Base-by-base conservation (phyloP, 352 stramenopile genomes). In the Pilasporangium apinafurcum region DNA sequence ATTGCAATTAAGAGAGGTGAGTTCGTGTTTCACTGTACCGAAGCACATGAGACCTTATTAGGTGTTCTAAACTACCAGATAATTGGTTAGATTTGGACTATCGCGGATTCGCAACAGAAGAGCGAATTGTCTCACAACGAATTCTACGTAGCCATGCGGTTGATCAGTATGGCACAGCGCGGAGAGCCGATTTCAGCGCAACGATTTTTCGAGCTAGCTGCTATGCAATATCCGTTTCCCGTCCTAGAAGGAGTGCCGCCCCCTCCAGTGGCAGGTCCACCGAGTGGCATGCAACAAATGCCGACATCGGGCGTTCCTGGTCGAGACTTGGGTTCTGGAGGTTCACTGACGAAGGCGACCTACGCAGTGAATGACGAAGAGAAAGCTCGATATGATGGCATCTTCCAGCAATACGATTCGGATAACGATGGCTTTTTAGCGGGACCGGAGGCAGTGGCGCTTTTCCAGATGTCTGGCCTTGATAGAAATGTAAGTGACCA, bases 401-500 rank as follows among this genome's bases (percentile, higher is more conserved):
- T 98, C 17, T 98, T 98, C 63, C 79, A 86, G 18, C 69, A 95
- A 40, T 97, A 97, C 45, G 83, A 95, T 33, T 77, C 76, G 13
- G 83, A 96, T 59, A 58, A 56, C 14, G 90, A 98, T 56, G 83
- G 84, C n/a, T 97, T 94, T 47, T 59, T 98, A 13, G 74, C 95
- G 36, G 93, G 93, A 8, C 51, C 61, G 5, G 79, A 96, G 43
- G 93, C 93, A 5, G 92, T 97, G 6, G 71, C 68, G 17, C 68
- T 98, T 2, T 98, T 98, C 61, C 75, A 83, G 28, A 96, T 97
- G 71, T 97, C 88, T 7, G 91, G 91, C 1, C 69, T 98, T 6
- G 84, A 96, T 61, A 71, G 86, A 37, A 79, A 74, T 44, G 82
- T 93, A 72, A 24, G n/a, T n/a, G n/a, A n/a, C n/a, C n/a, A 72